Evolutionary conservation across 306 rosid genomes (phyloP), one percentile per base, ranked within the genome.

Genomic region (Chamaecrista fasciculata): DNA sequence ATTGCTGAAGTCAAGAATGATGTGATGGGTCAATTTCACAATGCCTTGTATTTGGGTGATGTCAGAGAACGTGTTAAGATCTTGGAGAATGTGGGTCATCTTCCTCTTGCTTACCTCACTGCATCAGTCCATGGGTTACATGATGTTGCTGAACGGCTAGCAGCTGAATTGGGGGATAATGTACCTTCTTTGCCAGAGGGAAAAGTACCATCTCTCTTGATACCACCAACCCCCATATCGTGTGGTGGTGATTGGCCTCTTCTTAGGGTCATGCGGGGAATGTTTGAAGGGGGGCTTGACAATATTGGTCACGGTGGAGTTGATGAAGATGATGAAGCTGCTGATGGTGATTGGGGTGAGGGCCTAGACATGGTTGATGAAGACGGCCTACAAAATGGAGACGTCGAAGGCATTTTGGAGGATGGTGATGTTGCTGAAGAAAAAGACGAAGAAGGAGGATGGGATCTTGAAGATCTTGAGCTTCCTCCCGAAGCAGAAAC

Each of bases 1-100:
- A 93, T 93, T 77, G 98, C 98, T 24, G 96, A 87, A 84, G 96
- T 93, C 20, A 93, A 90, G 79, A 90, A 93, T 75, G 96, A 93
- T 69, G 98, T 93, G 74, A 93, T 93, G 98, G 98, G 98, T 56
- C 96, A 93, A 67, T 93, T 93, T 79, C 98, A 93, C 79, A 88
- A 93, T 79, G 93, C 98, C 57, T 65, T 90, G 26, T 93, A 93
- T 80, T 69, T 93, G 77, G 98, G 98, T 61, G 87, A 87, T 78
- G 84, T 93, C 18, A 76, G 78, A 33, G 98, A 93, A 73, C 96
- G 96, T 21, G 81, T 92, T 42, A 93, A 87, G 87, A 88, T 93
- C 65, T 86, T 93, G 86, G 96, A 93, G 83, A 90, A 82, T 73
- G 96, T 72, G 48, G 97, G 98, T 19, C 98, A 93, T 77, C 72